A percentile compares a stretch with the other conserved stretches of the same genome.
Conservation (phyloP, 768 basidiomycete species). For the Imleria badia region DNA sequence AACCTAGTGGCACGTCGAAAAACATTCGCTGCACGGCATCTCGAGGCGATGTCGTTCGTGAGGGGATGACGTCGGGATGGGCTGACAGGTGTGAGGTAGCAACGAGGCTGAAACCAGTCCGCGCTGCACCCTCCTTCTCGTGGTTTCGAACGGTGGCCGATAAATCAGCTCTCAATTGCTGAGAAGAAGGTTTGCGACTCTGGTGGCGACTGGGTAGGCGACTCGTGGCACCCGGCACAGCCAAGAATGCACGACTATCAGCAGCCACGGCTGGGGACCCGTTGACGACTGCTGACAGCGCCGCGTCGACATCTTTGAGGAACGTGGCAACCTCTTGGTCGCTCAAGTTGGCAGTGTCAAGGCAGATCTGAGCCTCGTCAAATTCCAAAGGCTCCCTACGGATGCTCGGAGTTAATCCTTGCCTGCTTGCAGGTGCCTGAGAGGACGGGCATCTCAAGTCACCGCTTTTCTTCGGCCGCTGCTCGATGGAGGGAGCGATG, state of each 20-base stretch:
- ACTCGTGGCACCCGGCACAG: slow-evolving; percentile 27
- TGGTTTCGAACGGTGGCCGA: slow-evolving; percentile 27
- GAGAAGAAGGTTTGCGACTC: slow-evolving; percentile 31
- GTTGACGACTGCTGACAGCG: slow-evolving; percentile 24
- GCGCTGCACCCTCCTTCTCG: slow-evolving; percentile 26
- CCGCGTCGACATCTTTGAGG: slow-evolving; percentile 32
- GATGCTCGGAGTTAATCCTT: slow-evolving; percentile 24
- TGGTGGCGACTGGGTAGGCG: slow-evolving; percentile 27
- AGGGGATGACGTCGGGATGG: slow-evolving; percentile 28
- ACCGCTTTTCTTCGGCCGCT: slow-evolving; percentile 23
- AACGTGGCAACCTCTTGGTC: slow-evolving; percentile 33
- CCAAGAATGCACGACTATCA: slow-evolving; percentile 31
- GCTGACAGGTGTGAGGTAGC: slow-evolving; percentile 22
- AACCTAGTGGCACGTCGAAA: slow-evolving; percentile 14
- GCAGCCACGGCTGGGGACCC: slow-evolving; percentile 30
- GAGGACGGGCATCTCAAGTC: slow-evolving; percentile 23
- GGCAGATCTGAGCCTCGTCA: slow-evolving; percentile 32
- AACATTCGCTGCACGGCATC: slow-evolving; percentile 20
- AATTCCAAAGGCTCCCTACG: slow-evolving; percentile 30
- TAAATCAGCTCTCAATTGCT: slow-evolving; percentile 31
- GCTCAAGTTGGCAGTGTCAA: slow-evolving; percentile 30
- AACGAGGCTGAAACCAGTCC: slow-evolving; percentile 33
- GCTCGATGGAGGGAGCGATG: slow-evolving; percentile 30
- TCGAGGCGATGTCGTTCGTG: slow-evolving; percentile 21
- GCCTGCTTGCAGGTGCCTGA: slow-evolving; percentile 28